Evolutionary conservation across 2,329 filamentous ascomycete species (phyloP), one percentile per base, ranked within the genome.

Genomic region (Aspergillus versicolor): DNA sequence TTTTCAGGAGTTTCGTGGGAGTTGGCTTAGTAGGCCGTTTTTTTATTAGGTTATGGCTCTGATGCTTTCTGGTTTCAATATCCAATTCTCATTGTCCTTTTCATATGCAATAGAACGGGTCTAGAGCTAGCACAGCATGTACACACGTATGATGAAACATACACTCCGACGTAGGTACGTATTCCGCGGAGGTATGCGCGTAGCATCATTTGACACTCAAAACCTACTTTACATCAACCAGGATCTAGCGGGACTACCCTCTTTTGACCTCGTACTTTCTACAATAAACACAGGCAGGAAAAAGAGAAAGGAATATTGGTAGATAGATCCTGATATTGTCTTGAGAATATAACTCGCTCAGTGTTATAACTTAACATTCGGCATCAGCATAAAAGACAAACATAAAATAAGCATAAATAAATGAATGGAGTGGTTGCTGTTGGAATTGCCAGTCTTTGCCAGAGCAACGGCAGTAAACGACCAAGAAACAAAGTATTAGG

Each of bases 1-100:
- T 44, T 52, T 46, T 27, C 38, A 40, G 64, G 62, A 61, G 62
- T 64, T 64, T 59, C 44, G 34, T 57, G 56, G 27, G 48, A 46
- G 41, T 21, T 50, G 32, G 34, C 47, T 52, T 44, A 21, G 43
- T 11, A 27, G 11, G 12, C 13, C 17, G 21, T 43, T 27, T 55
- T 55, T 60, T 49, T n/a, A 42, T 40, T 24, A 24, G 50, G 32
- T 27, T 53, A 47, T 15, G 22, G 22, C 50, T 59, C 15, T 49
- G 40, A 40, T 19, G 34, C 30, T 43, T 41, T 34, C 15, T 17
- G 34, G n/a, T 19, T 41, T 13, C 42, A 38, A 49, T 50, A 42
- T 48, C 27, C 44, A 43, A 47, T 21, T 24, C 9, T 42, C 34
- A 37, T 37, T 37, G 13, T 15, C 34, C 15, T 15, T n/a, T 37